phyloP scores from a whole-genome alignment of 2,329 filamentous ascomycete species.

The Pseudofabraea citricarpa region DNA sequence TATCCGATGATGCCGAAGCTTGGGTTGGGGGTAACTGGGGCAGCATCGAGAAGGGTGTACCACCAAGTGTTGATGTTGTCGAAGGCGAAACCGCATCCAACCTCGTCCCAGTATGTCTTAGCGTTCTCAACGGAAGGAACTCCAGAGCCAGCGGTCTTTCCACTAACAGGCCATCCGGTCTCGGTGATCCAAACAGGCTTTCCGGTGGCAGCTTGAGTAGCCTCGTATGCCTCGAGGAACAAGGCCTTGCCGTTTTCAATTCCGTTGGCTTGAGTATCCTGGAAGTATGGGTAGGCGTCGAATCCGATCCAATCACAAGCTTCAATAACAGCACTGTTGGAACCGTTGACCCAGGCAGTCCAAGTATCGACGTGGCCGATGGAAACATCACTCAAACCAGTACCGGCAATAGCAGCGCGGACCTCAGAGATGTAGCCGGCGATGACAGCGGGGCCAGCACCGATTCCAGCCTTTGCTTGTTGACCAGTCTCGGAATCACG shows the following conservation, averaged over 20 bases:
- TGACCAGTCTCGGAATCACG: conserved; percentile 69
- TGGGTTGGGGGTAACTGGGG: conserved; percentile 54
- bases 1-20: conserved; percentile 66
- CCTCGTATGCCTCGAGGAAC: conserved; percentile 62
- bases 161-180: conserved; percentile 80
- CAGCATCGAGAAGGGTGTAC: conserved; percentile 69
- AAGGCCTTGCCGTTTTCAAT: conserved; percentile 60
- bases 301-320: conserved; percentile 76
- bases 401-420: conserved; percentile 57
- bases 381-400: conserved; percentile 48
- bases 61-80: conserved; percentile 66
- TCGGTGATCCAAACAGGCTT: conserved; percentile 84
- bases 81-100: conserved; percentile 65
- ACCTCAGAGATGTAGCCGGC: conserved; percentile 68
- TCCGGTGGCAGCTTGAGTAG: conserved; percentile 52
- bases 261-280: conserved; percentile 61
- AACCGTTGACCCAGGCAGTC: conserved; percentile 70
- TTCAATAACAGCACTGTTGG: conserved; percentile 66
- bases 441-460: conserved; percentile 57
- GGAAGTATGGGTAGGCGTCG: conserved; percentile 82
- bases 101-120: conserved; percentile 73
- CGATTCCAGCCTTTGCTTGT: conserved; percentile 55
- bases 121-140: conserved; percentile 64
- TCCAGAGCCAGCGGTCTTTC: conserved; percentile 55
- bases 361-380: conserved; percentile 89